Conservation (phyloP, 2,329 filamentous ascomycete species). For the Emmonsiellopsis sp. region DNA sequence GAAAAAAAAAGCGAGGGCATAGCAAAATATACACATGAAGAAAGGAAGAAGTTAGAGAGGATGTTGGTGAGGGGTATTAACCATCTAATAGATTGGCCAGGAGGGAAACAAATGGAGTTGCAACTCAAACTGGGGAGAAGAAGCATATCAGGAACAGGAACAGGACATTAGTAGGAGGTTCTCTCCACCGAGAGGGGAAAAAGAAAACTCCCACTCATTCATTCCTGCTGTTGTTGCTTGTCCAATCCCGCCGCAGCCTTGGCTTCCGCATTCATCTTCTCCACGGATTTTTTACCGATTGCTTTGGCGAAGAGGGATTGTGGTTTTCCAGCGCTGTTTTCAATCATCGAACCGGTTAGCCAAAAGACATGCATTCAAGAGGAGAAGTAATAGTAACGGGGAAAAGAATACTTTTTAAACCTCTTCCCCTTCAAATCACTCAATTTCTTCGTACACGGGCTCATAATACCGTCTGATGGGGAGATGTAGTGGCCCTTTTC, state of each 20-base stretch:
- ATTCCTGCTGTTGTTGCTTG: constrained; percentile 1
- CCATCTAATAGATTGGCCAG: not conserved
- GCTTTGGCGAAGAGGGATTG: constrained; percentile 38
- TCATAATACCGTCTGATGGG: constrained; percentile 41
- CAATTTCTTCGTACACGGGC: constrained; percentile 41
- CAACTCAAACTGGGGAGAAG: too few relatives aligned
- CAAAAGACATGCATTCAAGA: not conserved
- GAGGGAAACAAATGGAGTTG: not conserved
- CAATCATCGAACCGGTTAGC: not conserved
- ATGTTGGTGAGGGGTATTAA: not conserved
- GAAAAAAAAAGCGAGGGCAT: not conserved
- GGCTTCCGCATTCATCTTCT: constrained; percentile 19
- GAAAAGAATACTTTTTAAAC: constrained; percentile 33
- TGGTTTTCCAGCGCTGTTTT: constrained; percentile 28
- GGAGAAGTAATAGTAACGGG: not conserved
- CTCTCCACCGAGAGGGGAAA: not conserved
- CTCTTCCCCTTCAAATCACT: constrained; percentile 41
- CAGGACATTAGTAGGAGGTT: not conserved
- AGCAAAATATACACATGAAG: not conserved
- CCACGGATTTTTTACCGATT: constrained; percentile 35
- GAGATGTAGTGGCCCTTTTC: constrained; percentile 34
- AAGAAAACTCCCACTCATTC: not conserved
- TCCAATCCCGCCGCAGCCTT: not conserved
- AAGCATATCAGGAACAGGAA: not conserved
- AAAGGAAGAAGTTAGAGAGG: not conserved